Conservation (phyloP, 257 asterid genomes). For the Forsythia viridissima region DNA sequence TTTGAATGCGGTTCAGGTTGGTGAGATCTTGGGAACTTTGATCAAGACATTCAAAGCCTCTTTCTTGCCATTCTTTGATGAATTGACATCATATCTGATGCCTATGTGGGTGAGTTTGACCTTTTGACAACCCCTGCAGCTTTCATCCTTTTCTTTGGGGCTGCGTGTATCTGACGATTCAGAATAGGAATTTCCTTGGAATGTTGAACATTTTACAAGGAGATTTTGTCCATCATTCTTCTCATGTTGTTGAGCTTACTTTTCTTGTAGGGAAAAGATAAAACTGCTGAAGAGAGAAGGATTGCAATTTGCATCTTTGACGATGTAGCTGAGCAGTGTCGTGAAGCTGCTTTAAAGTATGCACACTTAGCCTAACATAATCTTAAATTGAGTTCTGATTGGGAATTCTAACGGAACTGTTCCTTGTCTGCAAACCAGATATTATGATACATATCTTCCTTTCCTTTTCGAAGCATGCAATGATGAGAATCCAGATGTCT, state of each 20-base stretch:
- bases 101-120: conserved; percentile 95
- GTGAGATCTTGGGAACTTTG: conserved; percentile 91
- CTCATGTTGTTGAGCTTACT: background rate
- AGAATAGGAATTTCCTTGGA: background rate
- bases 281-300: conserved; percentile 95
- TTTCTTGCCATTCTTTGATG: conserved; percentile 95
- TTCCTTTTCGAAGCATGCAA: conserved; percentile 97
- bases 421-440: conserved; percentile 47
- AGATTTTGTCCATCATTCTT: background rate
- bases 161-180: background rate
- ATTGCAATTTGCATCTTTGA: conserved; percentile 97
- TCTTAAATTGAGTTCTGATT: conserved; percentile 16
- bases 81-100: conserved; percentile 78
- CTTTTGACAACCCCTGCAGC: background rate
- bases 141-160: background rate
- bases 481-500: conserved; percentile 87
- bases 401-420: conserved; percentile 7
- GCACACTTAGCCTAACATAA: conserved; percentile 14
- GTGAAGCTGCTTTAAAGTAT: conserved; percentile 80
- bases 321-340: conserved; percentile 98
- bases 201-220: background rate
- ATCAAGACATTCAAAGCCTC: conserved; percentile 86
- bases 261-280: conserved; percentile 82
- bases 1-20: conserved; percentile 50
- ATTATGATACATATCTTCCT: conserved; percentile 88